Conservation (phyloP, 805 yeast species). For the Wickerhamomyces bisporus region DNA sequence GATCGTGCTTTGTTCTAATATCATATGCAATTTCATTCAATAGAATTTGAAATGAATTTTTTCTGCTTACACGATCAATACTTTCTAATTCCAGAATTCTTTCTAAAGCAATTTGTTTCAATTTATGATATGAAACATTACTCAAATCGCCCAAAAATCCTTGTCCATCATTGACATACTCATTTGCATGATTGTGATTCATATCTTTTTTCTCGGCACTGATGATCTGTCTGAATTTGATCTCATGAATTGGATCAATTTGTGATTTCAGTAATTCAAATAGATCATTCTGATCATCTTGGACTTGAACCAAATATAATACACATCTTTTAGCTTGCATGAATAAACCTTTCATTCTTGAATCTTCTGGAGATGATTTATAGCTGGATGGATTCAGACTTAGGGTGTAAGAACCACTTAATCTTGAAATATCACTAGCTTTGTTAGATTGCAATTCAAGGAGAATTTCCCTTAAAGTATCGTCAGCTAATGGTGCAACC, state of each 20-base stretch:
- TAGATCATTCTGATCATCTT: slow-evolving; percentile 58
- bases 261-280: slow-evolving; percentile 65
- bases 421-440: slow-evolving; percentile 41
- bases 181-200: slow-evolving; percentile 32
- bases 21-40: slow-evolving; percentile 82
- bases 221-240: slow-evolving; percentile 51
- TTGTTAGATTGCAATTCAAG: slow-evolving; percentile 36
- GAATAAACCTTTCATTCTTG: slow-evolving; percentile 52
- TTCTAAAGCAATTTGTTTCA: slow-evolving; percentile 73
- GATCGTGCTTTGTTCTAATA: slow-evolving; percentile 52
- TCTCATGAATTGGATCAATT: slow-evolving; percentile 66
- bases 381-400: slow-evolving; percentile 54
- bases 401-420: slow-evolving; percentile 51
- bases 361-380: slow-evolving; percentile 41
- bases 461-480: slow-evolving; percentile 44
- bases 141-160: slow-evolving; percentile 48
- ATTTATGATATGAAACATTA: slow-evolving; percentile 55
- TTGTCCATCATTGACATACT: slow-evolving; percentile 36
- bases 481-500: slow-evolving; percentile 46
- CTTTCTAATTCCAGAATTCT: slow-evolving; percentile 71
- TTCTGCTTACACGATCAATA: slow-evolving; percentile 57
- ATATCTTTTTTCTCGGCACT: slow-evolving; percentile 37
- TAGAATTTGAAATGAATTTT: slow-evolving; percentile 70
- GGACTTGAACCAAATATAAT: slow-evolving; percentile 79
- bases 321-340: slow-evolving; percentile 79